phyloP scores from a whole-genome alignment of 148 eudicot species.

The Fagopyrum esculentum region DNA sequence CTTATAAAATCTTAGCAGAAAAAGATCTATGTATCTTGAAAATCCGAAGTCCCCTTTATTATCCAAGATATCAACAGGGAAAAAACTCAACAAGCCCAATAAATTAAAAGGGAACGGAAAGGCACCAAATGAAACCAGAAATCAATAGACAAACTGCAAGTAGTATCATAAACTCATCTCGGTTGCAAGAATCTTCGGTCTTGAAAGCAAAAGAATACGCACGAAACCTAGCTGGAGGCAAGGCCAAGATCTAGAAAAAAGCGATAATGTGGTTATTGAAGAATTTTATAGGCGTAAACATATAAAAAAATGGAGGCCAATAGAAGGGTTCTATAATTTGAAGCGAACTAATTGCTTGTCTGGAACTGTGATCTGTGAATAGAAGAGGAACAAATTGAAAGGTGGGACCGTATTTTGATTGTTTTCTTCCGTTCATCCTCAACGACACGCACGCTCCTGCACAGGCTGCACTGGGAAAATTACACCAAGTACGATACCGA shows the following conservation, averaged over 20 bases:
- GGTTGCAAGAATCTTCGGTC: not conserved
- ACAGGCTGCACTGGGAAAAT: not conserved
- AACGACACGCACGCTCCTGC: not conserved
- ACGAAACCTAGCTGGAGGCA: not conserved
- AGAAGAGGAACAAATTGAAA: not conserved
- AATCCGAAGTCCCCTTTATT: not conserved
- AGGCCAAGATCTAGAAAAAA: not conserved
- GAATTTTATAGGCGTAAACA: not conserved
- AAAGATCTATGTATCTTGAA: too few species aligned
- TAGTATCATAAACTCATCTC: constrained; percentile 6
- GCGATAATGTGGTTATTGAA: constrained; percentile 3
- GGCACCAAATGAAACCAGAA: not conserved
- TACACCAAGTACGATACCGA: not conserved
- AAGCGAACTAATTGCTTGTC: not conserved
- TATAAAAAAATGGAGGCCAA: constrained; percentile 1
- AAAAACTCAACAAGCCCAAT: not conserved
- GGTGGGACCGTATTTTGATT: constrained; percentile 5
- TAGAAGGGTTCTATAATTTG: not conserved
- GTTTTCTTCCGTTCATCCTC: not conserved
- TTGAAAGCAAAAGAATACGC: not conserved
- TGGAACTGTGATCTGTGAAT: not conserved
- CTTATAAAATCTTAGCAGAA: not conserved
- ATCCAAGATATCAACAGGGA: not conserved
- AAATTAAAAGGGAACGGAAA: not conserved
- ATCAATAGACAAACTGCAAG: not conserved